These are phyloP conservation scores for Oxalis stricta DNA, from an alignment of 441 rosid species.

Conservation along the genomic window DNA sequence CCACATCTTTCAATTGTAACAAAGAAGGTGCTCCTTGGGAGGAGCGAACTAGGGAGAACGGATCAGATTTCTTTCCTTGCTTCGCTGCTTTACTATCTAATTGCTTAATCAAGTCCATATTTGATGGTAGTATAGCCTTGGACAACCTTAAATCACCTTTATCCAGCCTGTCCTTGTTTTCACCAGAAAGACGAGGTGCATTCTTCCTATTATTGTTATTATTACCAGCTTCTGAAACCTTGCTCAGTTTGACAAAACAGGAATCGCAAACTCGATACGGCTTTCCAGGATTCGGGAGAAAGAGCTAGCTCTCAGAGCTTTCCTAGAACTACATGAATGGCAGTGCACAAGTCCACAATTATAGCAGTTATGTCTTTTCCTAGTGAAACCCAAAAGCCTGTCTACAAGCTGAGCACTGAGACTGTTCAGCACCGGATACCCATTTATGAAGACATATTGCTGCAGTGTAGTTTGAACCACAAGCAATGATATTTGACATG, in stretches of 20 bases:
- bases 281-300: slow-evolving; percentile 79
- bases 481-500: slow-evolving; percentile 79
- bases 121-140: slow-evolving; percentile 55
- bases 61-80: slow-evolving; percentile 74
- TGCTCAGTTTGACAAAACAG: slow-evolving; percentile 68
- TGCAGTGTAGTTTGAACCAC: slow-evolving; percentile 81
- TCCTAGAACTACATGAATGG: slow-evolving; percentile 90
- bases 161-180: slow-evolving; percentile 83
- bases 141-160: slow-evolving; percentile 72
- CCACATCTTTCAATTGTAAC: slow-evolving; percentile 71
- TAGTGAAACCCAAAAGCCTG: slow-evolving; percentile 85
- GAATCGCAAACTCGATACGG: slow-evolving; percentile 90
- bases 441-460: slow-evolving; percentile 90
- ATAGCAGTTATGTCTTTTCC: slow-evolving; percentile 92
- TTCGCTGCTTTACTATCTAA: slow-evolving; percentile 88
- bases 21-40: slow-evolving; percentile 72
- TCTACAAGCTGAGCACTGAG: slow-evolving; percentile 85
- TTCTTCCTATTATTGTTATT: slow-evolving; percentile 44
- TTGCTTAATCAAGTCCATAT: slow-evolving; percentile 87
- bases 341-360: slow-evolving; percentile 96
- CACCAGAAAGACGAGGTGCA: slow-evolving; percentile 85
- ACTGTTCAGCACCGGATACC: slow-evolving; percentile 92
- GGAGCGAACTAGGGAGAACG: slow-evolving; percentile 62
- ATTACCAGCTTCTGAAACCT: slow-evolving; percentile 53
- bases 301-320: slow-evolving; percentile 76